phyloP scores from a whole-genome alignment of 305 asterid species.

The Fraxinus ornus region DNA sequence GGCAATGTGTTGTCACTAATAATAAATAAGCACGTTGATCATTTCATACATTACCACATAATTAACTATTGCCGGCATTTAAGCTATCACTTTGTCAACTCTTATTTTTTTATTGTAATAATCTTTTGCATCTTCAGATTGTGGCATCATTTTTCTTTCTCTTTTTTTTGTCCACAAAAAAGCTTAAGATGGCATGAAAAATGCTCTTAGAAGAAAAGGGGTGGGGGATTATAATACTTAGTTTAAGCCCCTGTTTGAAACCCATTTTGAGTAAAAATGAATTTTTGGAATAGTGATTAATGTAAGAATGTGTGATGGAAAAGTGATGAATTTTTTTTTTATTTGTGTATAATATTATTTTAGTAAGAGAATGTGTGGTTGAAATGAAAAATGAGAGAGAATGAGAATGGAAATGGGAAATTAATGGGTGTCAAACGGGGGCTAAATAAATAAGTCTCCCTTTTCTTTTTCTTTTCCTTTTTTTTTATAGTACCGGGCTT shows the following conservation, averaged over 20 bases:
- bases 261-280: too few relatives aligned
- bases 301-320: too few relatives aligned
- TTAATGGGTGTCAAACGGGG: too few relatives aligned
- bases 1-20: neutral
- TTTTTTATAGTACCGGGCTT: neutral
- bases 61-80: conserved; percentile 2
- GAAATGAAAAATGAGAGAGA: too few relatives aligned
- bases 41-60: neutral
- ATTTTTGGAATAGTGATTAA: too few relatives aligned
- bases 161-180: neutral
- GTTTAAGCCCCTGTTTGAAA: too few relatives aligned
- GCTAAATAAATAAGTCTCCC: neutral
- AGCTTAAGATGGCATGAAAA: neutral
- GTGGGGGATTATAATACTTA: neutral
- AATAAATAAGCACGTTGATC: neutral
- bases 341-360: too few relatives aligned
- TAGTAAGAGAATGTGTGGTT: too few relatives aligned
- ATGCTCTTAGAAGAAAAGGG: neutral
- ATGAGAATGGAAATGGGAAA: too few relatives aligned
- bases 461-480: too few relatives aligned
- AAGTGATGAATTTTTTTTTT: too few relatives aligned
- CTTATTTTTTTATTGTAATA: neutral
- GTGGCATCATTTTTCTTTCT: neutral
- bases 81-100: neutral
- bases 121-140: neutral